Evolutionary conservation across 148 eudicot species (phyloP).

Genomic region (Spergularia marina): DNA sequence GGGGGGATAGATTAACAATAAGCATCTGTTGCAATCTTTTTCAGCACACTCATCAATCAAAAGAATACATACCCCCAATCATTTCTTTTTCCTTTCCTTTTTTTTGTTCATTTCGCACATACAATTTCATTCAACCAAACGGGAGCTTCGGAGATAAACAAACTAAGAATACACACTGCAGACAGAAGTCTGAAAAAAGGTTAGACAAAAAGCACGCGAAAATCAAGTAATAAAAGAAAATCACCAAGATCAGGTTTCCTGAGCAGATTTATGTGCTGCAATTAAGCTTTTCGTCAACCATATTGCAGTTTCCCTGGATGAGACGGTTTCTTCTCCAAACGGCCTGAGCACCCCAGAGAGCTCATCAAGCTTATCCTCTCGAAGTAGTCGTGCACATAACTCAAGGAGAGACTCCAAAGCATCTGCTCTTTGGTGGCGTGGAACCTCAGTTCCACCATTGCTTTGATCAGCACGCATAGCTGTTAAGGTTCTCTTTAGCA

Average conservation of each 20-base stretch:
- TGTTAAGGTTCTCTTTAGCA: constrained; percentile 35
- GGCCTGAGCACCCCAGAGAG: constrained; percentile 79
- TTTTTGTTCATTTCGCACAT: neutral
- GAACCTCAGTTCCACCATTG: constrained; percentile 40
- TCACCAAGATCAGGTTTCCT: constrained; percentile 28
- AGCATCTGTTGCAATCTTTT: neutral
- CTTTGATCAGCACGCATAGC: constrained; percentile 31
- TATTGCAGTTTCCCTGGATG: constrained; percentile 93
- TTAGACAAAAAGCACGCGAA: neutral
- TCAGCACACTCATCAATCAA: constrained; percentile 30
- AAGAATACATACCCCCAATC: constrained; percentile 13
- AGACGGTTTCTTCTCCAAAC: constrained; percentile 85
- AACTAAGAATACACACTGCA: neutral
- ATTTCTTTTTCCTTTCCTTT: too few relatives aligned
- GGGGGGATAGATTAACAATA: too few relatives aligned
- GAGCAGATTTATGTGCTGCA: constrained; percentile 56
- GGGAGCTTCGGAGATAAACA: neutral
- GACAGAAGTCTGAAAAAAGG: neutral
- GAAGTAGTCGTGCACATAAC: constrained; percentile 81
- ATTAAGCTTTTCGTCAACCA: constrained; percentile 96
- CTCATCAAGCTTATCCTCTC: constrained; percentile 80
- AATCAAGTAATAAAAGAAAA: neutral
- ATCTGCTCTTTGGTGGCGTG: constrained; percentile 66
- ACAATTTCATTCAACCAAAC: neutral
- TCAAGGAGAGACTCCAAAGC: constrained; percentile 93